phyloP scores from a whole-genome alignment of 140 eudicot genomes.

The Anethum foeniculum region DNA sequence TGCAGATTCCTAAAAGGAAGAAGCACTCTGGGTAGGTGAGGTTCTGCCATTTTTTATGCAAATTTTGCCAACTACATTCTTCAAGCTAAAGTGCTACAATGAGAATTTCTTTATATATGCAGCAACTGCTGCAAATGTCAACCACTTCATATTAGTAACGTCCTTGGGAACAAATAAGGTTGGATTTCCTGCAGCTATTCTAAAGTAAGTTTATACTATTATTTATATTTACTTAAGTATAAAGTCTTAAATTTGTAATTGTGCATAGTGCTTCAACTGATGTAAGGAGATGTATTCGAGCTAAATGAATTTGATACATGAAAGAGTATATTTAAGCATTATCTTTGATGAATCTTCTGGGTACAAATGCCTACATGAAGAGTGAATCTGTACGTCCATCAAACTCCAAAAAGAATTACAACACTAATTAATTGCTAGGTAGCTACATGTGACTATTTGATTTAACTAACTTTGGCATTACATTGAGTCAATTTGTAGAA shows the following conservation, averaged over 20 bases:
- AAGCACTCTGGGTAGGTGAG: not conserved
- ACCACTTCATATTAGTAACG: slow-evolving; percentile 78
- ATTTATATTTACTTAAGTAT: not conserved
- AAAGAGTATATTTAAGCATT: not conserved
- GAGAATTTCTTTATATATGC: slow-evolving; percentile 23
- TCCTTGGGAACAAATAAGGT: slow-evolving; percentile 93
- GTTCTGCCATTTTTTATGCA: not conserved
- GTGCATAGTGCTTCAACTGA: not conserved
- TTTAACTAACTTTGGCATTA: not conserved
- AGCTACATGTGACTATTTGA: not conserved
- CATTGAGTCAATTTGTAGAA: not conserved
- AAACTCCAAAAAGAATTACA: not conserved
- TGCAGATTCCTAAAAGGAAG: slow-evolving; percentile 7
- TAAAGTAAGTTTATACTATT: slow-evolving; percentile 51
- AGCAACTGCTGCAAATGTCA: slow-evolving; percentile 78
- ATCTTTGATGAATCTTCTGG: not conserved
- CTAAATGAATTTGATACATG: not conserved
- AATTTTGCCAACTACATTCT: not conserved
- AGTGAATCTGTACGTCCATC: not conserved
- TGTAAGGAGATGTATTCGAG: not conserved
- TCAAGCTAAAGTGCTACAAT: not conserved
- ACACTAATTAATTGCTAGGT: not conserved
- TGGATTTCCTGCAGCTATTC: slow-evolving; percentile 94
- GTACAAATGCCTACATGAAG: not conserved
- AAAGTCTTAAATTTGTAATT: not conserved